These are phyloP conservation scores for Cladophialophora carrionii DNA, from an alignment of 2,329 filamentous ascomycete genomes.

Conservation along the genomic window DNA sequence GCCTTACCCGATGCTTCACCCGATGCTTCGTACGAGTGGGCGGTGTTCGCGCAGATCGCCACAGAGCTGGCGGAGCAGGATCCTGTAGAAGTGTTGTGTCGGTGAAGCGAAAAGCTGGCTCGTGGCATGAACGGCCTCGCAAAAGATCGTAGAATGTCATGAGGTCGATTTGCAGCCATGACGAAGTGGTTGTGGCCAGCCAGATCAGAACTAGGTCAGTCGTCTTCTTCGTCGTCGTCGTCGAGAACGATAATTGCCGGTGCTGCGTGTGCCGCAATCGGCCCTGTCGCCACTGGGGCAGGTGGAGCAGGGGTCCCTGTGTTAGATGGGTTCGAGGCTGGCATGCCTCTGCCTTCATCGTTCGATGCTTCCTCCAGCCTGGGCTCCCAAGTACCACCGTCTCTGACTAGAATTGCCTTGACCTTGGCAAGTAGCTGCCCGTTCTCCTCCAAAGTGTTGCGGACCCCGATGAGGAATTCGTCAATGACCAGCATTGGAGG, in stretches of 20 bases:
- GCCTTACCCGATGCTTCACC: neutral
- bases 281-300: neutral
- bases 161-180: neutral
- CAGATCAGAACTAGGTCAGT: neutral
- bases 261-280: neutral
- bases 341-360: slow-evolving; percentile 3
- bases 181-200: neutral
- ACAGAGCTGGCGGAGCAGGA: neutral
- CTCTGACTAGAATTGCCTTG: slow-evolving; percentile 65
- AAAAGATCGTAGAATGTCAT: slow-evolving; percentile 1
- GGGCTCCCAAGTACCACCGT: slow-evolving; percentile 65
- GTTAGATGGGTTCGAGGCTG: neutral
- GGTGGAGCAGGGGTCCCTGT: neutral
- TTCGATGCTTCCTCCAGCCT: slow-evolving; percentile 5
- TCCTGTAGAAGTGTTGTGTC: neutral
- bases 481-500: slow-evolving; percentile 73
- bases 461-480: slow-evolving; percentile 69
- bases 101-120: neutral
- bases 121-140: neutral
- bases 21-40: neutral
- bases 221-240: neutral
- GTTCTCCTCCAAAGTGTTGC: slow-evolving; percentile 56
- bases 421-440: slow-evolving; percentile 58
- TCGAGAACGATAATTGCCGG: neutral
- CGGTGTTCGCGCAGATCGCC: neutral